Evolutionary conservation across 164 flowering plant genomes (phyloP), one percentile per base, ranked within the genome.

Genomic region (Nymphaea colorata): DNA sequence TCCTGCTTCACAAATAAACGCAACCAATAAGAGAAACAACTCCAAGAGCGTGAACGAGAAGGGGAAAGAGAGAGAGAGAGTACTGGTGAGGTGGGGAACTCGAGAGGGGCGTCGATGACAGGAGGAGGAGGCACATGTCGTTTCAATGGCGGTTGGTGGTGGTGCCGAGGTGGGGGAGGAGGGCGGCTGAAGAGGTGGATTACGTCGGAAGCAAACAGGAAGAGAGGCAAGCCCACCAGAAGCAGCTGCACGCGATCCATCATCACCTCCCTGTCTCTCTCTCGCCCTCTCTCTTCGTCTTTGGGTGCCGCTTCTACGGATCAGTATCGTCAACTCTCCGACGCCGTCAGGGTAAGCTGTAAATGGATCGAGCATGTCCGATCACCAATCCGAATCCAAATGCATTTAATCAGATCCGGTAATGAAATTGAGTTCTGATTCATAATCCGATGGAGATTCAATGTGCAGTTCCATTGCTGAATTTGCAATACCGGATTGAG

Each of bases 161-260:
- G 79, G 43, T 67, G 80, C 7, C 72, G 81, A 44, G 77, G 81
- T 16, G 75, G 73, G 14, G 80, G 79, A 7, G 84, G 78, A 18
- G 85, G 78, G 18, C 71, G 68, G 5, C 78, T 66, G 75, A 88
- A 88, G 73, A 91, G 82, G 72, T 76, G 82, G 42, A 88, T 4
- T 15, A 87, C 62, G 69, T 91, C 94, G 18, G 91, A 77, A 69
- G 76, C 82, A 76, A 91, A 81, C 66, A 90, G 87, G 74, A 87
- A 83, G 65, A 88, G 74, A 0, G 97, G 97, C 59, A 90, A 66
- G 7, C 90, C 88, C 4, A 91, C n/a, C 64, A 88, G 80, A 36
- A 91, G 78, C 57, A 91, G 67, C 73, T 82, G 87, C 7, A 79
- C 74, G 62, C 94, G 85, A 79, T 87, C 94, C 92, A 88, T 87